Base-by-base conservation (phyloP, 2,329 filamentous ascomycete genomes). In the Didymella sp. region DNA sequence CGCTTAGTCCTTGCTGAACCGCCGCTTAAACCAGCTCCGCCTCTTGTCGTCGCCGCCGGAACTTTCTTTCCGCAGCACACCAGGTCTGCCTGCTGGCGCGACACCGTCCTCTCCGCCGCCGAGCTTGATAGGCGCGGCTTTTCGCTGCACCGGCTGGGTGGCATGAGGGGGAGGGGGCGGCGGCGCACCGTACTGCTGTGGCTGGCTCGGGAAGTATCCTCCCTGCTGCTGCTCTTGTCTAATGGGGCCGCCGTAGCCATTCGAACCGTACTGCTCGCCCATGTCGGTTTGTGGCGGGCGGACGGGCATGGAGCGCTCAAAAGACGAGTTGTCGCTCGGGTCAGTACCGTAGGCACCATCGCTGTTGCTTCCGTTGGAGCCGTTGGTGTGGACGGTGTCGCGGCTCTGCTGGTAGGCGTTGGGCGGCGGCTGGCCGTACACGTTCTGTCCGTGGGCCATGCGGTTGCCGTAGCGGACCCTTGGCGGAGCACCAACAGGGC, bases 281-380 rank as follows among this genome's bases (percentile, higher is more conserved):
- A 73, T 41, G 37, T 78, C 69, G 43, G 76, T 75, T 35, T 76
- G 60, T 41, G 76, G 64, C 50, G 76, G 73, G 45, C 73, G 51
- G 11, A 69, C 71, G 6, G 61, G 77, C 67, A 84, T 84, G 31
- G 87, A 80, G 60, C 91, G 88, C 72, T 96, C 91, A 66, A 96
- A 86, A 1, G 92, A 96, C 78, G 91, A 96, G 78, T 96, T 96
- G 72, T 96, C 90, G 72, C 92, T 96, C 79, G 91, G 93, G 72
- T 96, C 92, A 58, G 92, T 96, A 63, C 89, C 88, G 75, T 95
- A 88, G 12, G 87, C 87, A 2, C 62, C 67, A 56, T 96, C 92
- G 50, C 80, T 87, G 61, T 88, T 86, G 65, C 86, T 89, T 46
- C 87, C 90, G 69, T 87, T 90, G 21, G 87, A 88, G 11, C 87